Conservation (phyloP, 805 yeast species). For the Zygotorulaspora florentina region DNA sequence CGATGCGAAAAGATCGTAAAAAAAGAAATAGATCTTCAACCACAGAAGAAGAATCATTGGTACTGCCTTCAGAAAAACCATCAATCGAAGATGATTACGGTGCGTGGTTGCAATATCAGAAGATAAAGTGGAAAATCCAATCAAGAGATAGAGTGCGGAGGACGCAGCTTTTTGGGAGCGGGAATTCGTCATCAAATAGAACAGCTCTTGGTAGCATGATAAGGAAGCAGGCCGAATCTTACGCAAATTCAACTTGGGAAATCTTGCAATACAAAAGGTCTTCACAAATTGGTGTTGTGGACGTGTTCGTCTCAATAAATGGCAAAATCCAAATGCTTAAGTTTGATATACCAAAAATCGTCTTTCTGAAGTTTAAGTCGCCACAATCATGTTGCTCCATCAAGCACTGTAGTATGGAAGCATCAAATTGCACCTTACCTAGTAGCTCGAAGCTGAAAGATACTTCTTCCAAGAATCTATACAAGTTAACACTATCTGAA, state of each 20-base stretch:
- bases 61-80: constrained; percentile 47
- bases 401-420: constrained; percentile 52
- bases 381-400: constrained; percentile 39
- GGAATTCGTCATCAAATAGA: constrained; percentile 48
- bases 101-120: constrained; percentile 68
- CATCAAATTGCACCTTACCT: constrained; percentile 62
- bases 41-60: constrained; percentile 45
- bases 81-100: constrained; percentile 61
- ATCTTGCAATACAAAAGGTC: constrained; percentile 65
- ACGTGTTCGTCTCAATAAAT: constrained; percentile 64
- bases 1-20: constrained; percentile 31
- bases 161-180: constrained; percentile 70
- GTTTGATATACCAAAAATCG: constrained; percentile 67
- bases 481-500: constrained; percentile 68
- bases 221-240: constrained; percentile 71
- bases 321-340: constrained; percentile 69
- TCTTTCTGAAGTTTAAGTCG: constrained; percentile 64
- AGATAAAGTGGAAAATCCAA: constrained; percentile 83
- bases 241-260: constrained; percentile 81
- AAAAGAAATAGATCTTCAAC: constrained; percentile 34
- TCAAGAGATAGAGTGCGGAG: constrained; percentile 68
- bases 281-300: constrained; percentile 66
- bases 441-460: constrained; percentile 49
- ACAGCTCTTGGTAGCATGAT: constrained; percentile 65
- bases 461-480: constrained; percentile 44